Evolutionary conservation across 2,329 filamentous ascomycete species (phyloP), one percentile per base, ranked within the genome.

Genomic region (Aspergillus sp.): DNA sequence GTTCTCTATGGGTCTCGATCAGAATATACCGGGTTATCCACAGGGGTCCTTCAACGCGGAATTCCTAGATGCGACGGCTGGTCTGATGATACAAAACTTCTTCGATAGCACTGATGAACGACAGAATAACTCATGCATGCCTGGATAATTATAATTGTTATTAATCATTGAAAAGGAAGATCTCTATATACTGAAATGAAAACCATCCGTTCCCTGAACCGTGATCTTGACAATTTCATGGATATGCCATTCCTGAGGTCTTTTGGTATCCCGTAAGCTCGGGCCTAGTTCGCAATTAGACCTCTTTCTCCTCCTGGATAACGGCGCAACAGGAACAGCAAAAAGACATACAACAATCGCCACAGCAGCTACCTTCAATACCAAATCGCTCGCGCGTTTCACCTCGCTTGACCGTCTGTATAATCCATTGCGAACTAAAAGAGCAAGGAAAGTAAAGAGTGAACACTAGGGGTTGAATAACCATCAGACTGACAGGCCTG

Each of bases 261-360:
- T 25, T 22, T 43, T 50, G 45, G 15, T 53, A 53, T 2, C 49
- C 49, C 12, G 23, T 27, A 13, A 50, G n/a, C 44, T 56, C 49
- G 0, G 51, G 53, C 13, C 55, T 49, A 4, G 51, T 49, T 1
- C 55, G 41, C 43, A 58, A 33, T 44, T 57, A 50, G 5, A 47
- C 39, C 33, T 59, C 55, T 44, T 59, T 57, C 42, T 55, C 55
- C 22, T 58, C 55, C 39, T 59, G 55, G 0, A 58, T 43, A 5
- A 58, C 20, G 3, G 52, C 53, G 49, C 55, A 59, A 33, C 54
- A 59, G 3, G 49, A 47, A 33, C 55, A 57, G 12, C 47, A 59
- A 2, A 50, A 43, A 3, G 51, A 49, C 1, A 43, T 42, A 32
- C 53, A 54, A 49, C 55, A 58, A 41, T 59, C 57, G 7, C 52